These are phyloP conservation scores for Candida pini DNA, from an alignment of 805 yeast species.

Conservation along the genomic window DNA sequence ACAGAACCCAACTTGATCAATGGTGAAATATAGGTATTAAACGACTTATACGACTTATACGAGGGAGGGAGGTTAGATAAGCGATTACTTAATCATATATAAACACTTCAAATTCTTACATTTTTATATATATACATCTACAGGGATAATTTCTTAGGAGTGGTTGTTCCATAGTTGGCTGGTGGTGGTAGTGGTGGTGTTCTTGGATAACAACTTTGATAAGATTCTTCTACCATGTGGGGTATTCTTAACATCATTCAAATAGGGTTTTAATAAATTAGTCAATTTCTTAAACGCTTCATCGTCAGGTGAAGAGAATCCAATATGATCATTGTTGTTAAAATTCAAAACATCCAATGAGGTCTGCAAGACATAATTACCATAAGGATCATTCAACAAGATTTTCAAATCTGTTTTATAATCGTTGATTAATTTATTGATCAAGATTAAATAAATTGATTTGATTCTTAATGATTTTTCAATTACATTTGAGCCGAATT, in stretches of 20 bases:
- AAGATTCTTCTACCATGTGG: slow-evolving; percentile 95
- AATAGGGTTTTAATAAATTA: slow-evolving; percentile 60
- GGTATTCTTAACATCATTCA: slow-evolving; percentile 76
- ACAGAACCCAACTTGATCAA: no score
- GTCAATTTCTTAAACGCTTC: slow-evolving; percentile 51
- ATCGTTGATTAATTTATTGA: slow-evolving; percentile 36
- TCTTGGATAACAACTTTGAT: slow-evolving; percentile 46
- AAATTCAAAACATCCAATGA: slow-evolving; percentile 53
- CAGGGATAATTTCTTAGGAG: no score
- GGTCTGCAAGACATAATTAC: slow-evolving; percentile 56
- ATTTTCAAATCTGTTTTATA: slow-evolving; percentile 32
- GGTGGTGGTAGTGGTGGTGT: no score
- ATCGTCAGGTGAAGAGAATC: no score
- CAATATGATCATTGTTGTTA: no score
- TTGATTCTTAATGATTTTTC: slow-evolving; percentile 49
- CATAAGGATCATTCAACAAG: slow-evolving; percentile 52
- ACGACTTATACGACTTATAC: no score
- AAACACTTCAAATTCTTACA: no score
- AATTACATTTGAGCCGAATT: slow-evolving; percentile 56
- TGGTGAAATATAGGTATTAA: no score
- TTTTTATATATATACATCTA: no score
- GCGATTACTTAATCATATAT: no score
- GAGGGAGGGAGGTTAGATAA: no score
- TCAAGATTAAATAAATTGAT: slow-evolving; percentile 39
- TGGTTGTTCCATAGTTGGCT: no score